Percentiles rank a stretch among this genome's conserved stretches.
These are phyloP conservation scores for Malassezia caprae DNA, from an alignment of 1,284 basidiomycete genomes.

Conservation along the genomic window DNA sequence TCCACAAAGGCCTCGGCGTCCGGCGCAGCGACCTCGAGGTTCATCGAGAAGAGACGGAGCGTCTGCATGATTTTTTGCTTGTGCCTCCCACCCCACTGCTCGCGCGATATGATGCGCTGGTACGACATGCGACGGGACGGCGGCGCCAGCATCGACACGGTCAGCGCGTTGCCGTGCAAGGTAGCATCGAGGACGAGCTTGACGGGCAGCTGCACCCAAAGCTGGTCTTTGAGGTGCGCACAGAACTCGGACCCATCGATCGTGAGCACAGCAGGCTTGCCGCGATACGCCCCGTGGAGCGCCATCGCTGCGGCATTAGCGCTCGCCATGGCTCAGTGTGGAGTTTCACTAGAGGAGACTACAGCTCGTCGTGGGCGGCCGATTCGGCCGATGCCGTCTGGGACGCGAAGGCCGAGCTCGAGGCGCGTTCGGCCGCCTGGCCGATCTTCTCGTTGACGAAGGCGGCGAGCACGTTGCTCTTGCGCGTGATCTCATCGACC, in stretches of 20 bases:
- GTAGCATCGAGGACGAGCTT: constrained; percentile 10
- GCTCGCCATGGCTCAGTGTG: background rate
- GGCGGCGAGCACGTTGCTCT: constrained; percentile 71
- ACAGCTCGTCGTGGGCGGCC: constrained; percentile 9
- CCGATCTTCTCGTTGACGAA: constrained; percentile 52
- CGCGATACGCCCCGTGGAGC: background rate
- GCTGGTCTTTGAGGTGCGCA: background rate
- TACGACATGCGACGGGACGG: background rate
- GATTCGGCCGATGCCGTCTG: background rate
- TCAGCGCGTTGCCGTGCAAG: background rate
- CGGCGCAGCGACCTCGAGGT: background rate
- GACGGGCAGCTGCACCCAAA: constrained; percentile 1
- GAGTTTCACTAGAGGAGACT: background rate
- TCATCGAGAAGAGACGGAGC: background rate
- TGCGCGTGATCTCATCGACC: constrained; percentile 85
- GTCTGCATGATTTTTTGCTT: constrained; percentile 1
- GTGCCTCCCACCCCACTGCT: constrained; percentile 19
- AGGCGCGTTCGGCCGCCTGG: constrained; percentile 20
- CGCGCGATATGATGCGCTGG: background rate
- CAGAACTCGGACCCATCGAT: background rate
- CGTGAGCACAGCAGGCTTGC: background rate
- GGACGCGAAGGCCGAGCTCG: background rate
- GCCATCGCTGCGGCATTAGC: background rate
- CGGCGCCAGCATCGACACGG: constrained; percentile 5
- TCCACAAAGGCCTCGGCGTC: constrained; percentile 22